phyloP scores from a whole-genome alignment of 2,329 filamentous ascomycete genomes.

The Thielaviopsis euricoi region DNA sequence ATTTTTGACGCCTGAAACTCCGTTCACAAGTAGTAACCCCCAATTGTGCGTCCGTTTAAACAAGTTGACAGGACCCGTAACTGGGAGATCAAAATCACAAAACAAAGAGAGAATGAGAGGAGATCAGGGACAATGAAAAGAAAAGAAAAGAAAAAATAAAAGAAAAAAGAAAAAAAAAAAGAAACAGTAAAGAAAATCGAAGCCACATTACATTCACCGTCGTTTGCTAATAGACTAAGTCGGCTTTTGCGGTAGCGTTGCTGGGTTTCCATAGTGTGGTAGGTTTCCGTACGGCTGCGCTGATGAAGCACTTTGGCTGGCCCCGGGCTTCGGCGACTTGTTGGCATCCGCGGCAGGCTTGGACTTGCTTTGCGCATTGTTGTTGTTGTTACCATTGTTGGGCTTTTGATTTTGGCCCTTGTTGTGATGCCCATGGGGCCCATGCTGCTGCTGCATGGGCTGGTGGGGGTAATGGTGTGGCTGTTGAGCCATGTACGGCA shows the following conservation, averaged over 20 bases:
- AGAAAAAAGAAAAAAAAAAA: background rate
- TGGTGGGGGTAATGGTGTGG: constrained; percentile 17
- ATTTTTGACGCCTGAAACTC: constrained; percentile 6
- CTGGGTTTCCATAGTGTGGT: constrained; percentile 42
- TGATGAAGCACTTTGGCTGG: constrained; percentile 23
- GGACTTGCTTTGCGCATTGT: background rate
- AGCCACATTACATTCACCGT: background rate
- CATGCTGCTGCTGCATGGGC: constrained; percentile 23
- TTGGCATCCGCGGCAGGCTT: background rate
- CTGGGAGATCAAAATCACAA: background rate
- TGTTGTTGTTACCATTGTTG: constrained; percentile 17
- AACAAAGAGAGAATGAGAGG: background rate
- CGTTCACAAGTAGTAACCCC: background rate
- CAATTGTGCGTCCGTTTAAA: background rate
- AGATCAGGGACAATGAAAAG: background rate
- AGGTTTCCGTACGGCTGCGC: constrained; percentile 32
- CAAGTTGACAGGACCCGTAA: background rate
- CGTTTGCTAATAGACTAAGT: background rate
- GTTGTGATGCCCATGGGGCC: constrained; percentile 27
- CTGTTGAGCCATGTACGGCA: constrained; percentile 20
- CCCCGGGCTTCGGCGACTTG: constrained; percentile 20
- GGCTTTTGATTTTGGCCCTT: constrained; percentile 25
- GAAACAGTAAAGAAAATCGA: too few relatives aligned
- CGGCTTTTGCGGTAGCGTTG: constrained; percentile 43
- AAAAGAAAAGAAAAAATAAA: background rate